Base-by-base conservation (phyloP, 176 grass and related monocot species). In the Dactylis glomerata region DNA sequence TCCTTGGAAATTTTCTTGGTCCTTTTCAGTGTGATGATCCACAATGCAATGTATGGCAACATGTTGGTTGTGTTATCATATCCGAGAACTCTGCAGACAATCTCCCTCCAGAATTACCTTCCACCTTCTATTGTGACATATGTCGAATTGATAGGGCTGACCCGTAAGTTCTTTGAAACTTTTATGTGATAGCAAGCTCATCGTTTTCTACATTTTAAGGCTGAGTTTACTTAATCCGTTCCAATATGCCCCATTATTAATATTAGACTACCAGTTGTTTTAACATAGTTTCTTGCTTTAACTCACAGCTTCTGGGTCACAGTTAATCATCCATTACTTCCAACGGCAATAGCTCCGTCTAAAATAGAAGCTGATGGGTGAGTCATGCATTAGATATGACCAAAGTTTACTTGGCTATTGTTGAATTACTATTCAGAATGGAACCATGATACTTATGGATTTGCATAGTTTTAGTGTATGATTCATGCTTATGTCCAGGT, bases 121-220 rank as follows among this genome's bases (percentile, higher is more conserved):
- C 85, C 46, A 36, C 32, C 51, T 98, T 98, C 71, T 93, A 95
- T 84, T 98, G 96, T 78, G 87, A 95, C 51, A 77, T 89, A 68
- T 95, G 96, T 56, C 91, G 96, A 92, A 86, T 98, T 74, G 90
- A 76, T 74, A 92, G 89, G 84, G 93, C 89, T 56, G 96, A 98
- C 73, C 96, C 96, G 91, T 98, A 92, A 84, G 96, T 92, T 57
- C 32, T 85, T 52, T 42, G 34, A 65, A 78, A 63, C 66, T 79
- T 78, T 67, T 36, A 54, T 46, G 14, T 54, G 27, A 45, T 74
- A 36, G 23, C 42, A 14, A 83, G 52, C 30, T 78, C 51, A 70
- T 77, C 7, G 13, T 59, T 73, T 63, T 30, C 12, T 23, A 73
- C 66, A 65, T 65, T 66, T 50, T 65, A 45, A 44, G 41, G 7